These are phyloP conservation scores for Kewa caespitosa DNA, from an alignment of 179 eudicot species.

Conservation along the genomic window DNA sequence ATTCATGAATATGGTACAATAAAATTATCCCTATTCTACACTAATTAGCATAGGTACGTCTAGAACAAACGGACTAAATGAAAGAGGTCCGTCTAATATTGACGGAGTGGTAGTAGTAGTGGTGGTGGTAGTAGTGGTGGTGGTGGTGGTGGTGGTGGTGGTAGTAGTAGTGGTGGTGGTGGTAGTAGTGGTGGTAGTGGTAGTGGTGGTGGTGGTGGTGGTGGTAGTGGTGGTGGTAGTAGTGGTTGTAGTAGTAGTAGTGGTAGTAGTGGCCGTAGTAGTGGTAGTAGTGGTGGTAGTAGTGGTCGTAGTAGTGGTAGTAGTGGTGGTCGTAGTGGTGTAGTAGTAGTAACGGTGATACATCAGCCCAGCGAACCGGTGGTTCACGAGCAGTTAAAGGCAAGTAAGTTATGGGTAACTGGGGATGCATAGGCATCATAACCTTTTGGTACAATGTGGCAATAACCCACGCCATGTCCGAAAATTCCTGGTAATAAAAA, in stretches of 20 bases:
- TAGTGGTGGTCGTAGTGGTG: background rate
- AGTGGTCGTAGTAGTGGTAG: background rate
- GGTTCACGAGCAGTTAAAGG: too few species aligned
- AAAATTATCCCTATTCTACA: too few species aligned
- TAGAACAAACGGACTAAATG: too few species aligned
- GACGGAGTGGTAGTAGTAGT: background rate
- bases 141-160: background rate
- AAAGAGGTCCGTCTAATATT: too few species aligned
- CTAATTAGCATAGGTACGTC: too few species aligned
- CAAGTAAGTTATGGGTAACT: too few species aligned
- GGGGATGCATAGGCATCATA: too few species aligned
- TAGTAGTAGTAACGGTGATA: constrained; percentile 4
- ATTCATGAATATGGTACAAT: too few species aligned
- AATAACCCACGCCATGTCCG: too few species aligned
- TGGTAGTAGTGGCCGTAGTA: background rate
- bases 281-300: background rate
- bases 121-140: background rate
- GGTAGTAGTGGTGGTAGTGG: background rate
- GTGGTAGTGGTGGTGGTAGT: background rate
- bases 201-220: background rate
- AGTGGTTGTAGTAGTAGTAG: background rate
- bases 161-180: background rate
- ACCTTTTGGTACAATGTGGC: too few species aligned
- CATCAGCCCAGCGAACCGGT: too few species aligned
- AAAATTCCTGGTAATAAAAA: too few species aligned